Evolutionary conservation across 768 basidiomycete genomes (phyloP), one percentile per base, ranked within the genome.

Genomic region (Kwoniella europaea): DNA sequence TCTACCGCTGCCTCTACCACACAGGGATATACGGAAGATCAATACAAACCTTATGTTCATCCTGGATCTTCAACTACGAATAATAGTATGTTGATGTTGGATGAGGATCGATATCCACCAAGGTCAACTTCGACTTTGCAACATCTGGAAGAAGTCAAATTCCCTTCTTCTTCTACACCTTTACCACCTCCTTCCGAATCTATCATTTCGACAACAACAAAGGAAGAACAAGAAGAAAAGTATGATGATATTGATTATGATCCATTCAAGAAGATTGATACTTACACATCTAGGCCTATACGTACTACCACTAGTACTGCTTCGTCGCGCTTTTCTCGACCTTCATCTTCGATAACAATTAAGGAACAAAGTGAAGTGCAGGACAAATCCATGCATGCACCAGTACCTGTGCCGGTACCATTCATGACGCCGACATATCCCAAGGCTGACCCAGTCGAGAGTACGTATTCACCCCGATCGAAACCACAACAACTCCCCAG

Each of bases 21-120:
- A 43, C 35, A 61, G 18, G 59, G 59, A 42, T 61, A 61, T 22
- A 61, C 59, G 22, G 59, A 61, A 61, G 59, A 61, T 13, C 59
- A 61, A 44, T 61, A 61, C 20, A 61, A 61, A 24, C 59, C 59
- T 43, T 61, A 61, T 22, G 4, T 12, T 3, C 42, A 42, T 5
- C 22, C 59, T 42, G 15, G 13, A 16, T 27, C 59, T 9, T 61
- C 59, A 43, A 20, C n/a, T 20, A 18, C 59, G 7, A 18, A 43
- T 44, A n/a, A 18, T 4, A 61, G 35, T 35, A 61, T 42, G 35
- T 61, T 61, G 59, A 58, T 58, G 57, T 27, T 58, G 15, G 59
- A 61, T 12, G 59, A 61, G 18, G 42, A 10, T 16, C 6, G 7
- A n/a, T 61, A 61, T 61, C 42, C 59, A 20, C 59, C 59, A 9